Evolutionary conservation across 495 filamentous ascomycete species (phyloP).

Genomic region (Aspergillus diversus): DNA sequence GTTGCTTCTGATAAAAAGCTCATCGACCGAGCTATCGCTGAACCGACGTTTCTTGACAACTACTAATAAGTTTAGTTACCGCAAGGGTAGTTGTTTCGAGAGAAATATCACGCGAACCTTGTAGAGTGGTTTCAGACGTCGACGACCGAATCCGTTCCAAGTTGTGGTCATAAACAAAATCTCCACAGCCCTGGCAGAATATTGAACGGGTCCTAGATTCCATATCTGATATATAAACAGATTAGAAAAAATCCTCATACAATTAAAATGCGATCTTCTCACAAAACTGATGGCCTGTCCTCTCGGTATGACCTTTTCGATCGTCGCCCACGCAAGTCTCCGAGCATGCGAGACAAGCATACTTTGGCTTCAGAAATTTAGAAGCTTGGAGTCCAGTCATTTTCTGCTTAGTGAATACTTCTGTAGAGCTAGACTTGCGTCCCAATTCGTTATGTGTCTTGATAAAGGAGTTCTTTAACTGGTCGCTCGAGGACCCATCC

Average conservation of each 20-base stretch:
- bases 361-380: slow-evolving; percentile 43
- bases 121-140: slow-evolving; percentile 27
- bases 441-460: slow-evolving; percentile 39
- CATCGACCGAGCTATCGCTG: slow-evolving; percentile 39
- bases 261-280: slow-evolving; percentile 15
- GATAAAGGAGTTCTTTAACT: slow-evolving; percentile 45
- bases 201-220: slow-evolving; percentile 77
- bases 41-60: slow-evolving; percentile 32
- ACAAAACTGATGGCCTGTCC: slow-evolving; percentile 51
- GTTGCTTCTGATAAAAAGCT: slow-evolving; percentile 48
- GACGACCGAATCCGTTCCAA: slow-evolving; percentile 66
- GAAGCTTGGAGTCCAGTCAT: slow-evolving; percentile 29
- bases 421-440: slow-evolving; percentile 27
- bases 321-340: slow-evolving; percentile 39
- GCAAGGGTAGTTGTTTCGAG: background rate
- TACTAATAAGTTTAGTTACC: slow-evolving; percentile 12
- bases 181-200: slow-evolving; percentile 82
- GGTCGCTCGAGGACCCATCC: slow-evolving; percentile 34
- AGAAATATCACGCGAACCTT: slow-evolving; percentile 25
- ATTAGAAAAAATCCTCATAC: slow-evolving; percentile 18
- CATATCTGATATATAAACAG: slow-evolving; percentile 60
- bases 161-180: slow-evolving; percentile 85
- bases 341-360: slow-evolving; percentile 46
- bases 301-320: slow-evolving; percentile 43
- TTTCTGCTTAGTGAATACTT: slow-evolving; percentile 29